Percentiles rank a stretch among this genome's conserved stretches.
phyloP scores from a whole-genome alignment of 257 asterid species.

The Parsonsia alboflavescens region DNA sequence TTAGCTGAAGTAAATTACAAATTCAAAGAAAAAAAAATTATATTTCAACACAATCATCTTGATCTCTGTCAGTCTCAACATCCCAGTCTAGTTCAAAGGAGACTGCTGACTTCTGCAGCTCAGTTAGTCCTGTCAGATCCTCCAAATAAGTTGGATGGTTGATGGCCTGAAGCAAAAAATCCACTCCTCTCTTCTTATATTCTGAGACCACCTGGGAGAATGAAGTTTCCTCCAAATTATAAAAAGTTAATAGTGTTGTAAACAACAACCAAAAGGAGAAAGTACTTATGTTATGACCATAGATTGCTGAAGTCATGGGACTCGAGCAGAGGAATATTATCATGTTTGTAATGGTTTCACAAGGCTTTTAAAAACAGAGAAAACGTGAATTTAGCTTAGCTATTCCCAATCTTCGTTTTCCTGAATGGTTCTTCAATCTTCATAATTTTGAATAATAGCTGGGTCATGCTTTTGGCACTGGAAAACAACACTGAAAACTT shows the following conservation, averaged over 20 bases:
- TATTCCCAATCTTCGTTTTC: too few relatives aligned
- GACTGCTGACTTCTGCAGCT: conserved; percentile 67
- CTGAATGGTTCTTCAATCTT: too few relatives aligned
- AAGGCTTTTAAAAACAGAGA: background rate
- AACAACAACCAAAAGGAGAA: background rate
- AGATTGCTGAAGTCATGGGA: background rate
- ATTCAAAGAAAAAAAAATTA: conserved; percentile 17
- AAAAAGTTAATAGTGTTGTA: background rate
- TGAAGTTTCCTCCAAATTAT: background rate
- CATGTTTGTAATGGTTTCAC: background rate
- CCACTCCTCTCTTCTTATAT: conserved; percentile 62
- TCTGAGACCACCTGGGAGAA: conserved; percentile 65
- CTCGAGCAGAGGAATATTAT: background rate
- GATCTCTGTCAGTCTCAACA: conserved; percentile 40
- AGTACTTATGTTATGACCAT: background rate
- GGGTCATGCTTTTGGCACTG: background rate
- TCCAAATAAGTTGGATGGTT: conserved; percentile 90
- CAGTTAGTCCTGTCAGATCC: conserved; percentile 87
- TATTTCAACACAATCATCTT: conserved; percentile 54
- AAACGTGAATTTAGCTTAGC: too few relatives aligned
- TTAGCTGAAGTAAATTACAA: conserved; percentile 5
- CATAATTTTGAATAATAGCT: background rate
- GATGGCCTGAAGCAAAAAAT: conserved; percentile 76
- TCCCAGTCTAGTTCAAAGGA: conserved; percentile 67
- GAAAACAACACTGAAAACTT: background rate